Evolutionary conservation across 2,329 filamentous ascomycete species (phyloP), one percentile per base, ranked within the genome.

Genomic region (Stemphylium vesicarium): DNA sequence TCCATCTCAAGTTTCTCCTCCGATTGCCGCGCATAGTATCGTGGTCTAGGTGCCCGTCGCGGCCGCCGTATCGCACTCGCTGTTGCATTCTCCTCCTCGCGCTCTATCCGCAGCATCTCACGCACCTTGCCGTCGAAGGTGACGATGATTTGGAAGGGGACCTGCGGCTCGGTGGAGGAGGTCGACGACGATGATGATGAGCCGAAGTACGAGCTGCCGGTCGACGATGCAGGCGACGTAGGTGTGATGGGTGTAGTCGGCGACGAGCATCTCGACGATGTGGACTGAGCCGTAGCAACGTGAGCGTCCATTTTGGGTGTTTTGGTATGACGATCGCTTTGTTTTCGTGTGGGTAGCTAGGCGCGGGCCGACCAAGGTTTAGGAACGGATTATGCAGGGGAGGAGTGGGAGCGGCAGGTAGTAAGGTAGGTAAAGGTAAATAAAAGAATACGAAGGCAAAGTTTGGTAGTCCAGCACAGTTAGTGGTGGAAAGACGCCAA

Each of bases 71-170:
- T 40, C 29, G 51, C 50, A 43, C 44, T 48, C 40, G 22, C 62
- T 47, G 4, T 46, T 13, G 26, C 8, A 29, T 11, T 29, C 9
- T 11, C 55, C 7, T 3, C 49, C 39, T 62, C 56, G 11, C 57
- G 61, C 20, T 50, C 47, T 62, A 67, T 69, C 50, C 62, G 53
- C 15, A 67, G 52, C 56, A 69, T 61, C 42, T 69, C 64, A 37
- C 66, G 57, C 32, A 65, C 63, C 43, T 67, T 64, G n/a, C 66
- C 66, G 22, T 69, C 62, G 24, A 69, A 69, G 0, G 66, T 69
- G 10, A 69, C 66, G 46, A 69, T 65, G 46, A 69, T 69, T 22
- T 68, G 66, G 9, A 65, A 55, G 10, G 66, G 66, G 9, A 69
- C 39, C n/a, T 56, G 63, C 11, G 66, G 66, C 15, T 50, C 53